phyloP scores from a whole-genome alignment of 805 yeast genomes.

The Zygotorulaspora chibaensis region DNA sequence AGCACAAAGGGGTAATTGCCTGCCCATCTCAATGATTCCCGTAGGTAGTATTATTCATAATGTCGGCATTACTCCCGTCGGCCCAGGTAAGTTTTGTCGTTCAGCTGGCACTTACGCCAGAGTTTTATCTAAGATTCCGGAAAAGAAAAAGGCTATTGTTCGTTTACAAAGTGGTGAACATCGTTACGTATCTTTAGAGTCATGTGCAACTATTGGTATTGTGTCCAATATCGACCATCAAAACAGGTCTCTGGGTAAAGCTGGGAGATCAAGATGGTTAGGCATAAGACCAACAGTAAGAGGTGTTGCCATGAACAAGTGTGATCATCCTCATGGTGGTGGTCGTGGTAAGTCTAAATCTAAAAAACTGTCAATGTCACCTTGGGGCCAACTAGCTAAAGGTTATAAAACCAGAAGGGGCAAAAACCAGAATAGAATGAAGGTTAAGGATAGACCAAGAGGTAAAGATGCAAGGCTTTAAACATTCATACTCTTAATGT shows the following conservation, averaged over 20 bases:
- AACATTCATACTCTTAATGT: not conserved
- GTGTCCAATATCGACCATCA: conserved; percentile 93
- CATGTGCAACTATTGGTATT: conserved; percentile 91
- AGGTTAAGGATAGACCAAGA: conserved; percentile 89
- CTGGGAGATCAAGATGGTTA: conserved; percentile 88
- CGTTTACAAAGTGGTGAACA: conserved; percentile 90
- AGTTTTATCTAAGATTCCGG: conserved; percentile 71
- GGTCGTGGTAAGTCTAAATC: conserved; percentile 99
- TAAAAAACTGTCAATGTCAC: conserved; percentile 87
- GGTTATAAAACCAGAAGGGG: conserved; percentile 94
- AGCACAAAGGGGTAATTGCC: conserved; percentile 89
- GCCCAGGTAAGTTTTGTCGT: conserved; percentile 84
- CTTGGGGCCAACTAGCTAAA: conserved; percentile 93
- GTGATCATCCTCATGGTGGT: conserved; percentile 99
- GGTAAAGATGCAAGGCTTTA: conserved; percentile 43
- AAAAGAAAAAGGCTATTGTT: conserved; percentile 66
- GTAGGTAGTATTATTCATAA: conserved; percentile 87
- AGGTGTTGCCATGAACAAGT: conserved; percentile 97
- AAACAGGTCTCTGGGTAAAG: conserved; percentile 87
- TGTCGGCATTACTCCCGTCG: conserved; percentile 70
- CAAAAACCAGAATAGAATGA: conserved; percentile 74
- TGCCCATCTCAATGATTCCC: conserved; percentile 91
- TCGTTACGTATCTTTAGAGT: conserved; percentile 77
- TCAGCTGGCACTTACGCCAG: conserved; percentile 95
- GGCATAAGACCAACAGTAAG: conserved; percentile 94